Evolutionary conservation across 192 early-diverging fungal genomes (phyloP).

Genomic region (Entomortierella parvispora): DNA sequence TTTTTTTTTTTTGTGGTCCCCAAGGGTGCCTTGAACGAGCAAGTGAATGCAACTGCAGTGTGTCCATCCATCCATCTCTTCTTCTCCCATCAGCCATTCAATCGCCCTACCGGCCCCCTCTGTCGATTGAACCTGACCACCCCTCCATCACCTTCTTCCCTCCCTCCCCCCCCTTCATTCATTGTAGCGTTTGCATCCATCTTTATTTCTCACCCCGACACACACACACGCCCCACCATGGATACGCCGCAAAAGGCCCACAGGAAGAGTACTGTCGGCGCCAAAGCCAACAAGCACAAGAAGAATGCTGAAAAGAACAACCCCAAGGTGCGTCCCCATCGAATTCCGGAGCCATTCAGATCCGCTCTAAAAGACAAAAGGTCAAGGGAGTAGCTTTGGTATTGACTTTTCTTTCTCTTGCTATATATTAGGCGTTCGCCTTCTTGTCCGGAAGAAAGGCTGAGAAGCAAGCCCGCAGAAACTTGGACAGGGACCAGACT

Average conservation of each 20-base stretch:
- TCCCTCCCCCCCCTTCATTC: neutral
- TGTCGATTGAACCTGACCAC: neutral
- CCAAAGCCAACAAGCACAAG: slow-evolving; percentile 78
- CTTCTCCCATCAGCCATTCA: neutral
- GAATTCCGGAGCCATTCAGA: neutral
- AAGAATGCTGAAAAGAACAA: slow-evolving; percentile 88
- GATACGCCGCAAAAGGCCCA: slow-evolving; percentile 80
- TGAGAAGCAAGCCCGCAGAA: slow-evolving; percentile 82
- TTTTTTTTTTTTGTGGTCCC: neutral
- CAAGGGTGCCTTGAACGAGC: neutral
- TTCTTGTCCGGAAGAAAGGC: slow-evolving; percentile 78
- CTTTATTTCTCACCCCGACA: slow-evolving; percentile 1
- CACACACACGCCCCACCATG: slow-evolving; percentile 16
- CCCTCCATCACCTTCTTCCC: neutral
- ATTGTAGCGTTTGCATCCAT: neutral
- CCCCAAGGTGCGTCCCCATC: slow-evolving; percentile 72
- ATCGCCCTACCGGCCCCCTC: neutral
- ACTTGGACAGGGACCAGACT: slow-evolving; percentile 87
- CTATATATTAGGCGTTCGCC: slow-evolving; percentile 70
- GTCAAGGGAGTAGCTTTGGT: neutral
- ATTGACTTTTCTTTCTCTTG: neutral
- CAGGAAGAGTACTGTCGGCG: slow-evolving; percentile 83
- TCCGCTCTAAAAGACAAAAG: neutral
- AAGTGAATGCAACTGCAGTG: too few relatives aligned
- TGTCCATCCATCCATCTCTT: neutral